phyloP scores from a whole-genome alignment of 495 filamentous ascomycete genomes.

The Trichodelitschia bisporula region DNA sequence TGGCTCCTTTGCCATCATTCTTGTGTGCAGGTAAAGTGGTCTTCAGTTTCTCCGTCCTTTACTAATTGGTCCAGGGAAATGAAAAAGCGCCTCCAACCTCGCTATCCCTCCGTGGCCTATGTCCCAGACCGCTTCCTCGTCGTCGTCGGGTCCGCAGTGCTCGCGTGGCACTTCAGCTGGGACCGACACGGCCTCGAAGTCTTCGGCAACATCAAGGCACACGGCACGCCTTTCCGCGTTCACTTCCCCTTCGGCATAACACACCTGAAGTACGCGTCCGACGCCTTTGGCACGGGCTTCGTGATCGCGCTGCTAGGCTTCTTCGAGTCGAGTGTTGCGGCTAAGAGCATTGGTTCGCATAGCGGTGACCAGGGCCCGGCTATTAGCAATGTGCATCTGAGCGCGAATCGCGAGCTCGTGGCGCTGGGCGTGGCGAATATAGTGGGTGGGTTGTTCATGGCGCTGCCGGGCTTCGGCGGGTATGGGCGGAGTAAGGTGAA shows the following conservation, averaged over 20 bases:
- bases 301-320: constrained; percentile 88
- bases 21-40: constrained; percentile 43
- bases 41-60: constrained; percentile 1
- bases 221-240: constrained; percentile 46
- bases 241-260: constrained; percentile 58
- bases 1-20: constrained; percentile 66
- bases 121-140: constrained; percentile 82
- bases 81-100: constrained; percentile 61
- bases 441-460: constrained; percentile 72
- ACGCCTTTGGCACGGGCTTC: constrained; percentile 76
- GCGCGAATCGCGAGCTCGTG: constrained; percentile 82
- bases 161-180: constrained; percentile 63
- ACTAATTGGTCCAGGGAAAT: constrained; percentile 27
- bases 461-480: constrained; percentile 81
- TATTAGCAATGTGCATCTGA: constrained; percentile 52
- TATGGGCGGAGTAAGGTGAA: constrained; percentile 96
- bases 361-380: constrained; percentile 21
- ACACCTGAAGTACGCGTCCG: constrained; percentile 59
- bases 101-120: constrained; percentile 62
- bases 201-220: constrained; percentile 54
- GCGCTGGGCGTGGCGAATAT: constrained; percentile 80
- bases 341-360: constrained; percentile 50
- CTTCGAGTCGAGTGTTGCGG: constrained; percentile 96
- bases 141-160: constrained; percentile 61
- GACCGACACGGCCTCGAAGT: constrained; percentile 58